These are phyloP conservation scores for Puccinia horiana DNA, from an alignment of 1,284 basidiomycete species.

Conservation along the genomic window DNA sequence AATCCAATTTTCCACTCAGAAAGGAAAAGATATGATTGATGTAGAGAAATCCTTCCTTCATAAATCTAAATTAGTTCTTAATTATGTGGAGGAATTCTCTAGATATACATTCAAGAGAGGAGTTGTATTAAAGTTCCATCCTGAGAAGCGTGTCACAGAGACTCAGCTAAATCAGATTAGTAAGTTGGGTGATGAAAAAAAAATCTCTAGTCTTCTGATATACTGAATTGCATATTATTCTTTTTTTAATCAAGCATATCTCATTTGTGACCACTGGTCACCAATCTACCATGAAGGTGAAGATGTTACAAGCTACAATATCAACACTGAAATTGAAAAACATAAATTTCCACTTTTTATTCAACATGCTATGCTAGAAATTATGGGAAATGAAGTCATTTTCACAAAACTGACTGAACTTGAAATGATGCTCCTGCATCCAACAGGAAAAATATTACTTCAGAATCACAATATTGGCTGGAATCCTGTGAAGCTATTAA, in stretches of 20 bases:
- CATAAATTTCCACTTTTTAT: not conserved
- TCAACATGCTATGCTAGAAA: not conserved
- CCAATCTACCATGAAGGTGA: not conserved
- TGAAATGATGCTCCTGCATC: no score
- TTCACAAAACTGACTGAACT: no score
- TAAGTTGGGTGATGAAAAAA: not conserved
- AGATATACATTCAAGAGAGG: not conserved
- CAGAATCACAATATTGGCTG: not conserved
- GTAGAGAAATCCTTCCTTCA: not conserved
- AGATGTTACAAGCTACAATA: not conserved
- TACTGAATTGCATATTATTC: no score
- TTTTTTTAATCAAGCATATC: not conserved
- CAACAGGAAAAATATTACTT: not conserved
- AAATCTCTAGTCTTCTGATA: no score
- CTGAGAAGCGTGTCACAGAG: not conserved
- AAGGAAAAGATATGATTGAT: not conserved
- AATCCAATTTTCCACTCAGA: not conserved
- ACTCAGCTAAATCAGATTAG: not conserved
- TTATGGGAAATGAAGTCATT: not conserved
- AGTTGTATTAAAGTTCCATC: not conserved
- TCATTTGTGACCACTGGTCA: constrained; percentile 6
- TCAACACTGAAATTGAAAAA: not conserved
- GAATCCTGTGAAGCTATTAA: not conserved
- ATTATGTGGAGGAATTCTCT: not conserved
- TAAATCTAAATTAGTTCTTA: not conserved